These are phyloP conservation scores for Aureobasidium sp. DNA, from an alignment of 2,329 filamentous ascomycete species.

Conservation along the genomic window DNA sequence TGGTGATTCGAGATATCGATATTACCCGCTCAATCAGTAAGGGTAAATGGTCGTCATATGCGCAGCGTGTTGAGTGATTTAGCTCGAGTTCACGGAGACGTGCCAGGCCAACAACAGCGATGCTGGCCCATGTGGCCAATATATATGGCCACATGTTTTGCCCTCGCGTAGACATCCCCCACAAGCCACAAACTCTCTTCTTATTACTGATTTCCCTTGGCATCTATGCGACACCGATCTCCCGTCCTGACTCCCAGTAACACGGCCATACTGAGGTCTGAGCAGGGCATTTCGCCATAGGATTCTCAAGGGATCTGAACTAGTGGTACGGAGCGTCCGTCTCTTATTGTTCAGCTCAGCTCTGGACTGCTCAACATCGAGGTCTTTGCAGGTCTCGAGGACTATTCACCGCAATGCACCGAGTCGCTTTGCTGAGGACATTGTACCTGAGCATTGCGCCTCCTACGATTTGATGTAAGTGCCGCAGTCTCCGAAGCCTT, in stretches of 20 bases:
- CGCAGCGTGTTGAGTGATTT: too few relatives aligned
- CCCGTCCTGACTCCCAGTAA: background rate
- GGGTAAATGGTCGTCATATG: too few relatives aligned
- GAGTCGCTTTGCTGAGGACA: background rate
- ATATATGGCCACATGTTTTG: background rate
- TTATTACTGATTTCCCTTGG: background rate
- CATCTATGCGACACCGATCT: background rate
- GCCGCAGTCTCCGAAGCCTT: background rate
- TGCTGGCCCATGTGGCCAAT: background rate
- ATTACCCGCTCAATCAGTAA: too few relatives aligned
- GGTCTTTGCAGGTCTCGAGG: background rate
- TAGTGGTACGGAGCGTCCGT: conserved; percentile 8
- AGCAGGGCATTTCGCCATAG: background rate
- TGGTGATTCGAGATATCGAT: background rate
- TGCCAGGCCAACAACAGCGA: background rate
- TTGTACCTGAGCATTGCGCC: background rate
- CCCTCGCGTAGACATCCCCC: background rate
- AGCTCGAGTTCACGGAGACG: background rate
- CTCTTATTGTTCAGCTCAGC: conserved; percentile 5
- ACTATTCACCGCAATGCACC: background rate
- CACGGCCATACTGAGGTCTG: background rate
- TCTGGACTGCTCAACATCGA: background rate
- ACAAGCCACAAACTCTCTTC: background rate
- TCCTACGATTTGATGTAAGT: background rate
- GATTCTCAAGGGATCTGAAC: background rate